Conservation (phyloP, 2,329 filamentous ascomycete genomes). For the Pseudovirgaria hyperparasitica region DNA sequence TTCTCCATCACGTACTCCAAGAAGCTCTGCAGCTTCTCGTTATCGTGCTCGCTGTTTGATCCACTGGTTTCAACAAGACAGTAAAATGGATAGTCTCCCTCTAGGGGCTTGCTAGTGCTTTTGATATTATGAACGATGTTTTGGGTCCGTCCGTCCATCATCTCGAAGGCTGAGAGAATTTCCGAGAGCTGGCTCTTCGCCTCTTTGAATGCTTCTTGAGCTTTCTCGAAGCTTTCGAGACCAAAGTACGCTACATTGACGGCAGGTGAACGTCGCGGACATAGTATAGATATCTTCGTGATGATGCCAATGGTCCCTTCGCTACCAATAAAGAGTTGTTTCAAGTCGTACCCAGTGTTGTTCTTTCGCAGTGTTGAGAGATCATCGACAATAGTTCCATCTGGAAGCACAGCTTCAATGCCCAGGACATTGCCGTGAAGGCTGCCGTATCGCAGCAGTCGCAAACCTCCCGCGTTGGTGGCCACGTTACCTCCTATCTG, state of each 20-base stretch:
- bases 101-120: slow-evolving; percentile 69
- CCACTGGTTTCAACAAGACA: slow-evolving; percentile 94
- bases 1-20: slow-evolving; percentile 84
- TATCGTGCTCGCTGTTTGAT: slow-evolving; percentile 86
- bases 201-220: slow-evolving; percentile 72
- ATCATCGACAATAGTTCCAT: slow-evolving; percentile 85
- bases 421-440: slow-evolving; percentile 88
- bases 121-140: slow-evolving; percentile 42
- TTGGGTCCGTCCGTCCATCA: slow-evolving; percentile 86
- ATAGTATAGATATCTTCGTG: slow-evolving; percentile 79
- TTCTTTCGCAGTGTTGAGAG: slow-evolving; percentile 86
- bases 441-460: slow-evolving; percentile 83
- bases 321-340: slow-evolving; percentile 90
- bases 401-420: slow-evolving; percentile 82
- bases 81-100: slow-evolving; percentile 82
- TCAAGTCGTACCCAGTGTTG: slow-evolving; percentile 96
- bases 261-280: slow-evolving; percentile 73
- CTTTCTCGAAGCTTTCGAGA: slow-evolving; percentile 79
- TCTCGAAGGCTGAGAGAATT: slow-evolving; percentile 92
- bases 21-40: slow-evolving; percentile 77
- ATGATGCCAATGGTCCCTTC: slow-evolving; percentile 94
- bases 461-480: slow-evolving; percentile 86
- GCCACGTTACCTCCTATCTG: slow-evolving; percentile 93
- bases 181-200: slow-evolving; percentile 85
- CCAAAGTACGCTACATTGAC: slow-evolving; percentile 94